Evolutionary conservation across 2,329 filamentous ascomycete genomes (phyloP), one percentile per base, ranked within the genome.

Genomic region (Hypoxylon rubiginosum): DNA sequence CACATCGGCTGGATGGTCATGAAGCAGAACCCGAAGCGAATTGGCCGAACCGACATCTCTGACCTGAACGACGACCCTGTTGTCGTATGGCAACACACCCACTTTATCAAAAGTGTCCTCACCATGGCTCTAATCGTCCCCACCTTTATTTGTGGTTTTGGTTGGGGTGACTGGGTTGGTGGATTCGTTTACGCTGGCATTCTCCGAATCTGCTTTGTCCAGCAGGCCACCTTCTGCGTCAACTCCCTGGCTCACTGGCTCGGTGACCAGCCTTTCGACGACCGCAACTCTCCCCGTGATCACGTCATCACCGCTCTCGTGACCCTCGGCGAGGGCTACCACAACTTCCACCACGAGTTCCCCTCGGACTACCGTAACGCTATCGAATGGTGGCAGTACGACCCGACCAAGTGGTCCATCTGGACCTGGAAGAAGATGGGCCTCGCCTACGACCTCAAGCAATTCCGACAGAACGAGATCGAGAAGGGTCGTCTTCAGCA

Each of bases 261-360:
- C 48, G 83, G 83, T 30, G 89, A 91, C 71, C 89, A 91, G 79
- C 89, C 89, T 52, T 91, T 91, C 75, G 89, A 91, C 68, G 89
- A 91, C 83, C 87, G 88, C 77, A 90, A 91, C 84, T 90, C 87
- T 46, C 89, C 89, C 56, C 86, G 89, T 72, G 89, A 91, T 75
- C 89, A 91, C 77, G 83, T 90, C 73, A 83, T 91, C 76, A 91
- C 89, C 32, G 89, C 89, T 49, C 79, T 91, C 5, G 84, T 90
- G 65, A 91, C 89, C 21, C 85, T 91, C 41, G 89, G 89, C 32
- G 89, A 91, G 78, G 89, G 89, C 17, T 91, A 91, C 81, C 89
- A 91, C 83, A 91, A 91, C 82, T 91, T 91, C 83, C 89, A 91
- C 80, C 89, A 91, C 81, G 89, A 91, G 74, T 91, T 91, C 78